Percentiles rank a stretch among this genome's conserved stretches.
These are phyloP conservation scores for Myxozyma melibiosi DNA, from an alignment of 805 yeast species.

Conservation along the genomic window DNA sequence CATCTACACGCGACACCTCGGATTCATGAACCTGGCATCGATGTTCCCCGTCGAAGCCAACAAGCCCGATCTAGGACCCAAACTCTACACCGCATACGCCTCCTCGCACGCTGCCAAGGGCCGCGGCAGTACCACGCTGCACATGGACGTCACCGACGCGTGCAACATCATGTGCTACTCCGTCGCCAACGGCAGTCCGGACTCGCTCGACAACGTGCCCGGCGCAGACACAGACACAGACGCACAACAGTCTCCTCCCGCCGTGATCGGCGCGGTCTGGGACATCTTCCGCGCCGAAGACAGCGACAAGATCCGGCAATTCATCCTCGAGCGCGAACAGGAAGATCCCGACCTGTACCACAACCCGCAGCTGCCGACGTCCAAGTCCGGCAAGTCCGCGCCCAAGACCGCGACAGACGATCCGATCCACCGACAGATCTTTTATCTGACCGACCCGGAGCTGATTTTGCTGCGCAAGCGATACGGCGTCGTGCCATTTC, in stretches of 20 bases:
- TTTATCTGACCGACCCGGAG: conserved; percentile 27
- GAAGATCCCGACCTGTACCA: conserved; percentile 23
- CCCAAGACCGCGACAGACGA: conserved; percentile 20
- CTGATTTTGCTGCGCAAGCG: conserved; percentile 21
- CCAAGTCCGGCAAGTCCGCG: neutral
- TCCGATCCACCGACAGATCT: conserved; percentile 30
- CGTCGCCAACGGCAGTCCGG: conserved; percentile 16
- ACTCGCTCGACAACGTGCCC: conserved; percentile 10
- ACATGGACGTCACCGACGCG: conserved; percentile 31
- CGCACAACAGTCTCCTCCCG: neutral
- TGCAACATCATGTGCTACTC: conserved; percentile 27
- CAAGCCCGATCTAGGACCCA: conserved; percentile 32
- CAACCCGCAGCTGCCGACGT: conserved; percentile 15
- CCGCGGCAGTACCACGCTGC: conserved; percentile 23
- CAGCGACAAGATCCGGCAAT: conserved; percentile 18
- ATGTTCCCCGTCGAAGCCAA: conserved; percentile 27
- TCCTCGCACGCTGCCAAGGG: conserved; percentile 19
- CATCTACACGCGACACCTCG: conserved; percentile 23
- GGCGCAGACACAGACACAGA: conserved; percentile 4
- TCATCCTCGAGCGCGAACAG: conserved; percentile 26
- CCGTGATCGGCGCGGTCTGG: conserved; percentile 29
- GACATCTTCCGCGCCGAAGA: conserved; percentile 29
- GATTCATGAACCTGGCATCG: conserved; percentile 27
- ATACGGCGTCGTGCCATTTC: conserved; percentile 18
- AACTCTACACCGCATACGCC: conserved; percentile 28